phyloP scores from a whole-genome alignment of 257 asterid genomes.

The Gentiana dahurica region DNA sequence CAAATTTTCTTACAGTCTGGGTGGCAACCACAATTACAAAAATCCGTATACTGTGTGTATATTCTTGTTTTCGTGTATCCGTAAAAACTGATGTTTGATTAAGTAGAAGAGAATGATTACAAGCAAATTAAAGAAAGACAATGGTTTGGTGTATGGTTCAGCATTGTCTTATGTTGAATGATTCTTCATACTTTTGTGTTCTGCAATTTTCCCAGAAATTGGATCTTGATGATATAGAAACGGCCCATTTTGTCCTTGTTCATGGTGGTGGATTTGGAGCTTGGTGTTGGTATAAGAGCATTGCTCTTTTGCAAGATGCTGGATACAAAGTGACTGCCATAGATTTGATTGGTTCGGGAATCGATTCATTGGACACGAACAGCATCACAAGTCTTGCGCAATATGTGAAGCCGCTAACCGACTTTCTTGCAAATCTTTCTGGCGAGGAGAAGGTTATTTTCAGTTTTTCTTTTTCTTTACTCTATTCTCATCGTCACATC shows the following conservation, averaged over 20 bases:
- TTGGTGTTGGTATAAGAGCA: constrained; percentile 99
- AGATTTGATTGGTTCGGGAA: constrained; percentile 93
- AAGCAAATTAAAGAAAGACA: too few relatives aligned
- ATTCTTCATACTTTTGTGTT: too few relatives aligned
- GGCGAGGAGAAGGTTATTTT: constrained; percentile 73
- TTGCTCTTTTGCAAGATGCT: constrained; percentile 76
- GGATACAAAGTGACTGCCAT: constrained; percentile 94
- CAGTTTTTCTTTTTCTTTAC: constrained; percentile 8
- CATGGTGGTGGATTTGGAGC: constrained; percentile 99
- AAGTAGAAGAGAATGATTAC: too few relatives aligned
- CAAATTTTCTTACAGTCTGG: too few relatives aligned
- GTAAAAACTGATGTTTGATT: too few relatives aligned
- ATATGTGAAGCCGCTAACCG: constrained; percentile 79
- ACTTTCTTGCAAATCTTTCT: constrained; percentile 53
- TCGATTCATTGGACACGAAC: constrained; percentile 84
- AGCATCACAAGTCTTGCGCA: constrained; percentile 66
- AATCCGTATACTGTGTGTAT: too few relatives aligned
- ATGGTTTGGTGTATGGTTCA: too few relatives aligned
- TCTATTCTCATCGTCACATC: not conserved
- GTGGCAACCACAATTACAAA: too few relatives aligned
- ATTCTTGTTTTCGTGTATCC: too few relatives aligned
- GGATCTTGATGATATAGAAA: constrained; percentile 67
- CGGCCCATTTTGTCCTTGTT: constrained; percentile 83
- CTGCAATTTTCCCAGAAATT: constrained; percentile 35
- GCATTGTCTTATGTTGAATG: too few relatives aligned